A percentile compares a stretch with the other conserved stretches of the same genome.
Conservation (phyloP, 768 basidiomycete species). For the Coprinellus aureogranulatus region DNA sequence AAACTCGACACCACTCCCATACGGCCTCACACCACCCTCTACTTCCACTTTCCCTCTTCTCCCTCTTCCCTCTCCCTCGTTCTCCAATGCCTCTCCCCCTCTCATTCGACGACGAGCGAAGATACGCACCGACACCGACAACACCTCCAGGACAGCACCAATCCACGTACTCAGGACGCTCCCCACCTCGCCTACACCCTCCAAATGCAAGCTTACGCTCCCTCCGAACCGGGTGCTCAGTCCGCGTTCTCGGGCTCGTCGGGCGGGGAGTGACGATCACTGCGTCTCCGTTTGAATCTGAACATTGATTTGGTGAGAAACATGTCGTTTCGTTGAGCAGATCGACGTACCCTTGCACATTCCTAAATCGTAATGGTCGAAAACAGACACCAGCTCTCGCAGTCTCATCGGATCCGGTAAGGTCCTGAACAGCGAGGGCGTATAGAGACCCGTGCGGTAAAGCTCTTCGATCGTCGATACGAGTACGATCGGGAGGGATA, state of each 20-base stretch:
- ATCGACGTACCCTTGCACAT: too few species aligned
- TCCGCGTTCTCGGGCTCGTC: not conserved
- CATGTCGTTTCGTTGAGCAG: too few species aligned
- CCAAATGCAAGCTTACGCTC: conserved; percentile 30
- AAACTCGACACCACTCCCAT: conserved; percentile 33
- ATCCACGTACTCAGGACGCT: conserved; percentile 40
- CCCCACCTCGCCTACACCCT: conserved; percentile 40
- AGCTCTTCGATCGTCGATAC: conserved; percentile 42
- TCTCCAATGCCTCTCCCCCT: too few species aligned
- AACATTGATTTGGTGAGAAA: too few species aligned
- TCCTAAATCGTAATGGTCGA: conserved; percentile 21
- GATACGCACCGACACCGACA: conserved; percentile 17
- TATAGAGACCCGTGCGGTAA: conserved; percentile 37
- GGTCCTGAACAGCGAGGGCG: conserved; percentile 30
- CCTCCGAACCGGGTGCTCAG: conserved; percentile 21
- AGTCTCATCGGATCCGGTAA: conserved; percentile 35
- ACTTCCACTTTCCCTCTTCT: not conserved
- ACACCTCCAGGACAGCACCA: conserved; percentile 36
- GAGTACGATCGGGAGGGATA: conserved; percentile 38
- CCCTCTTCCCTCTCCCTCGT: not conserved
- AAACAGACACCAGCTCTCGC: conserved; percentile 35
- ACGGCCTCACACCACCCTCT: conserved; percentile 8
- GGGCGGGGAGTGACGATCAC: conserved; percentile 19
- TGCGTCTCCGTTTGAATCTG: too few species aligned
- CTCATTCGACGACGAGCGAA: too few species aligned